Conservation (phyloP, 257 asterid species). For the Solanum chiquidenum region DNA sequence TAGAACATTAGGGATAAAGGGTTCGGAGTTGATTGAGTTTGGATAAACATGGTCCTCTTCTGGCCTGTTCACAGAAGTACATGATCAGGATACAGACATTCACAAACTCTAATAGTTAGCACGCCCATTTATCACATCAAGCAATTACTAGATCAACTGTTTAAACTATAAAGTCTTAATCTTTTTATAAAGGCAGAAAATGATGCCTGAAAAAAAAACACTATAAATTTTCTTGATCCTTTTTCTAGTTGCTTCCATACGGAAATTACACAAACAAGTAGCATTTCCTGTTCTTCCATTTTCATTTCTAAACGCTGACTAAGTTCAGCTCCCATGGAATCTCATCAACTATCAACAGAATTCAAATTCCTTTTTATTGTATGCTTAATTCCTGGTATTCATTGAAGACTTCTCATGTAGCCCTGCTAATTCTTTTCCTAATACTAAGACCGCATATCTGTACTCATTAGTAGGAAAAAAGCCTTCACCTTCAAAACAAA, state of each 20-base stretch:
- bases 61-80: constrained; percentile 51
- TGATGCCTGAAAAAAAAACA: neutral
- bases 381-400: neutral
- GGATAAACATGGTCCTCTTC: constrained; percentile 91
- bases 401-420: neutral
- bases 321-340: neutral
- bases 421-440: neutral
- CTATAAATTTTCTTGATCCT: neutral
- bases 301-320: neutral
- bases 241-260: neutral
- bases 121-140: neutral
- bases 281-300: neutral
- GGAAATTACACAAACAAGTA: neutral
- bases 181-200: neutral
- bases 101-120: neutral
- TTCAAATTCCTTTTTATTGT: neutral
- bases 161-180: neutral
- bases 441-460: neutral
- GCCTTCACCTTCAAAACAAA: neutral
- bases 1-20: constrained; percentile 90
- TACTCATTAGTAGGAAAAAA: neutral
- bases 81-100: neutral
- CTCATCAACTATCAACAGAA: neutral
- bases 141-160: neutral
- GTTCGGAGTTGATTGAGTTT: constrained; percentile 89